Percentiles rank a stretch among this genome's conserved stretches.
Evolutionary conservation across 352 stramenopile genomes (phyloP).

Genomic region (Globisporangium cystogenes): DNA sequence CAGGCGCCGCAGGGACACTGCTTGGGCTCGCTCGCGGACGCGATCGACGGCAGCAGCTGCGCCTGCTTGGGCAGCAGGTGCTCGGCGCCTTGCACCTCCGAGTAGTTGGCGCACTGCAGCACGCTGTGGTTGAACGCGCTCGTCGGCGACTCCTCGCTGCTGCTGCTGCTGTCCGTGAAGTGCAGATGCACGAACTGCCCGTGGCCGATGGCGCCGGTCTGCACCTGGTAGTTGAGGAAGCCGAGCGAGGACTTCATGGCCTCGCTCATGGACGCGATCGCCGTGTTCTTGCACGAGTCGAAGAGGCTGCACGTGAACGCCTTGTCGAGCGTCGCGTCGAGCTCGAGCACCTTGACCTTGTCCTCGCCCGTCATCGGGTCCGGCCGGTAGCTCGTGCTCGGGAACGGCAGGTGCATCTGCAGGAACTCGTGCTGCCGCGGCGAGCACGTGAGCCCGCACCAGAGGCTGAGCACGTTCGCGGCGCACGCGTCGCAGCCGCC

Average conservation of each 20-base stretch:
- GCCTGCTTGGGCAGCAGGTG: constrained; percentile 54
- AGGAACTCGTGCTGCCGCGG: constrained; percentile 71
- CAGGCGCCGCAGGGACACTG: constrained; percentile 77
- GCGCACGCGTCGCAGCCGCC: constrained; percentile 80
- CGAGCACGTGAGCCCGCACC: constrained; percentile 84
- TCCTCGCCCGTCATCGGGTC: constrained; percentile 75
- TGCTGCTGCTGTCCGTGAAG: constrained; percentile 32
- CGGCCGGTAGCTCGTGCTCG: constrained; percentile 59
- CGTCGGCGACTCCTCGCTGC: not conserved
- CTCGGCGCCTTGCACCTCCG: constrained; percentile 29
- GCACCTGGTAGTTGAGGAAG: constrained; percentile 88
- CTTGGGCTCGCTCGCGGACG: constrained; percentile 34
- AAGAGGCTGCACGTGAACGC: constrained; percentile 72
- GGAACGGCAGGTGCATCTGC: constrained; percentile 55
- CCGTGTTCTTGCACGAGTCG: constrained; percentile 84
- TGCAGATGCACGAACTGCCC: constrained; percentile 82
- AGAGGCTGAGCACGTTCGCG: constrained; percentile 81
- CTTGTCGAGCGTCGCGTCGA: constrained; percentile 70
- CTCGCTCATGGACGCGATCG: constrained; percentile 62
- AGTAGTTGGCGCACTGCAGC: constrained; percentile 78
- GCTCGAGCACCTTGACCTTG: constrained; percentile 72
- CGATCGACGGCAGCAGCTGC: constrained; percentile 63
- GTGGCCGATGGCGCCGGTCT: constrained; percentile 82
- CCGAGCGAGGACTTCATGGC: constrained; percentile 81
- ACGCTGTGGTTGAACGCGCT: constrained; percentile 50